Base-by-base conservation (phyloP, 495 filamentous ascomycete genomes). In the Hyaloscypha bicolor region DNA sequence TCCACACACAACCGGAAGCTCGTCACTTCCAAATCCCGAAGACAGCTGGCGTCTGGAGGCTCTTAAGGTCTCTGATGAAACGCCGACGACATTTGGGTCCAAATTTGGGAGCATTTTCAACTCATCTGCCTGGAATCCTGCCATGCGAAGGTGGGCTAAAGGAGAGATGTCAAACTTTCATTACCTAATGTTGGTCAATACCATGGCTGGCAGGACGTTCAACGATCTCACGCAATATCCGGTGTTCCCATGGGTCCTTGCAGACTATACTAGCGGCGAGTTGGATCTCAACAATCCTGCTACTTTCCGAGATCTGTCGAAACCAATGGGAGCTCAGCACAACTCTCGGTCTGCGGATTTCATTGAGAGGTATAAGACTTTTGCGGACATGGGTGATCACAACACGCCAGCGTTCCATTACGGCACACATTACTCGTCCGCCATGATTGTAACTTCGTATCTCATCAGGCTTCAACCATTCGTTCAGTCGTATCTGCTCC, bases 141-240 rank as follows among this genome's bases (percentile, higher is more conserved):
- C 92, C 55, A 98, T 96, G 68, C 89, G 88, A 42, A 91, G 90
- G 80, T 99, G 95, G 95, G 83, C 92, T 62, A 90, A 88, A 73
- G 96, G 95, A 6, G 96, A 98, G 72, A 92, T 97, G 9, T 98
- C 96, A 6, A 99, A 99, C 75, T 99, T 98, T 73, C 93, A 97
- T 76, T 99, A 99, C 76, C 85, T 99, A 32, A 98, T 99, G 96
- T 85, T 97, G 55, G 86, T 99, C 74, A 99, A 99, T 73, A 98
- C 96, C 6, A 92, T 98, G 84, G 95, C 95, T 22, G 95, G 95
- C 35, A 83, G 95, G 59, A 98, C 95, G 0, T 99, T 99, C 83
- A 99, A 99, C 73, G 95, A 99, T 76, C 80, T 99, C 11, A 99
- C 95, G 1, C 96, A 98, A 69, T 99, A 99, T 72, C 95, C 95